Conservation (phyloP, 2,329 filamentous ascomycete species). For the Chalaropsis thielavioides region DNA sequence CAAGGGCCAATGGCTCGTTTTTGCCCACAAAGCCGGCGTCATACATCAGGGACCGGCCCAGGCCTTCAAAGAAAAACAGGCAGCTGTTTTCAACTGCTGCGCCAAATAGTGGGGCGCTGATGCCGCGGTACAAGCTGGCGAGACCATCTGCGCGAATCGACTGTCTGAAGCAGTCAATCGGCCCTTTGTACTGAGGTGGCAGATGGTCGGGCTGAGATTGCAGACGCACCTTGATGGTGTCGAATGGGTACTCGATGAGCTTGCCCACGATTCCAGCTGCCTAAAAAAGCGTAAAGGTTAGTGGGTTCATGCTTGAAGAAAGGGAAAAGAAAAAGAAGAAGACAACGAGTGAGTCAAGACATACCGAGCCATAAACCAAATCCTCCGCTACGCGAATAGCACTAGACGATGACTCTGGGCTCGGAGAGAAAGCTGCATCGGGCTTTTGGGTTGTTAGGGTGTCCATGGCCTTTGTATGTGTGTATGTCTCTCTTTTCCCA, state of each 20-base stretch:
- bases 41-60: conserved; percentile 54
- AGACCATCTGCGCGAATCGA: conserved; percentile 69
- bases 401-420: conserved; percentile 28
- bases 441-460: conserved; percentile 1
- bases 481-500: background rate
- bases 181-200: conserved; percentile 69
- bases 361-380: conserved; percentile 71
- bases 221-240: conserved; percentile 92
- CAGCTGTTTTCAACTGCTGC: conserved; percentile 86
- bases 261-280: conserved; percentile 78
- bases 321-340: background rate
- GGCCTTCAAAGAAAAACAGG: conserved; percentile 79
- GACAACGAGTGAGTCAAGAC: conserved; percentile 23
- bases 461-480: conserved; percentile 2
- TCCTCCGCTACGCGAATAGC: conserved; percentile 46
- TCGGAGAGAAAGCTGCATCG: background rate
- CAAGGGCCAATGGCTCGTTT: conserved; percentile 53
- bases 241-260: conserved; percentile 96
- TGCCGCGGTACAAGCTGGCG: conserved; percentile 73
- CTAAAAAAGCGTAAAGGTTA: conserved; percentile 28
- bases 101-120: conserved; percentile 78
- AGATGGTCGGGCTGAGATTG: conserved; percentile 85
- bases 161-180: conserved; percentile 85
- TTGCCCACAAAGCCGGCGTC: conserved; percentile 33
- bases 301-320: conserved; percentile 9